These are phyloP conservation scores for Cucurbita moschata DNA, from an alignment of 306 rosid species.

Conservation along the genomic window DNA sequence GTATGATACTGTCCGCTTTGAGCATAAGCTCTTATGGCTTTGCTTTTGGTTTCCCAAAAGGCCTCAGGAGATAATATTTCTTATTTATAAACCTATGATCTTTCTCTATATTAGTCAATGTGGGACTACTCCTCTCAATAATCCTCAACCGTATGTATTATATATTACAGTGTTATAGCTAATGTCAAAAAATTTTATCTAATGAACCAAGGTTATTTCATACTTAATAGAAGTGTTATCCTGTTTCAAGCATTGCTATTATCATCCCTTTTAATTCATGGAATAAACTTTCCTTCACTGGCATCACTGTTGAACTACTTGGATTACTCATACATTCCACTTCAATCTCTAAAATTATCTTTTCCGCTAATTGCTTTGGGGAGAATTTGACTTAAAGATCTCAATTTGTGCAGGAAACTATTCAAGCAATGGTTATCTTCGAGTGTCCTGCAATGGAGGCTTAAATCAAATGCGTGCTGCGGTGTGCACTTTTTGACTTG, in stretches of 20 bases:
- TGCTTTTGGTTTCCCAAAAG: too few species aligned
- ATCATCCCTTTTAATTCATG: neutral
- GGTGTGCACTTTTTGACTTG: conserved; percentile 34
- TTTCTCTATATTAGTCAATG: too few species aligned
- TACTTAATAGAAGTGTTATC: neutral
- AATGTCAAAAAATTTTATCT: neutral
- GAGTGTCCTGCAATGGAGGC: conserved; percentile 97
- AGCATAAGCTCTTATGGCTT: too few species aligned
- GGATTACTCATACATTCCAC: neutral
- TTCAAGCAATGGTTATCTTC: conserved; percentile 91
- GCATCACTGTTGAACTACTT: neutral
- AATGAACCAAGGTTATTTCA: neutral
- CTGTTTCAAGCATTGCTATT: neutral
- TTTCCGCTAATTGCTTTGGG: neutral
- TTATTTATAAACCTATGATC: too few species aligned
- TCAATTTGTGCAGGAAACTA: conserved; percentile 68
- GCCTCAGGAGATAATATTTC: too few species aligned
- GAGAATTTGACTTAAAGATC: neutral
- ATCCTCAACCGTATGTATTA: too few species aligned
- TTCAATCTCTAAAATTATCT: neutral
- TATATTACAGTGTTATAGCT: neutral
- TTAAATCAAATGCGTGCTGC: conserved; percentile 99
- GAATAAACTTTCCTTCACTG: neutral
- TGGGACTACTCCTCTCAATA: too few species aligned
- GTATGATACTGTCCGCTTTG: too few species aligned